Conservation (phyloP, 2,329 filamentous ascomycete genomes). For the Epicoccum nigrum region DNA sequence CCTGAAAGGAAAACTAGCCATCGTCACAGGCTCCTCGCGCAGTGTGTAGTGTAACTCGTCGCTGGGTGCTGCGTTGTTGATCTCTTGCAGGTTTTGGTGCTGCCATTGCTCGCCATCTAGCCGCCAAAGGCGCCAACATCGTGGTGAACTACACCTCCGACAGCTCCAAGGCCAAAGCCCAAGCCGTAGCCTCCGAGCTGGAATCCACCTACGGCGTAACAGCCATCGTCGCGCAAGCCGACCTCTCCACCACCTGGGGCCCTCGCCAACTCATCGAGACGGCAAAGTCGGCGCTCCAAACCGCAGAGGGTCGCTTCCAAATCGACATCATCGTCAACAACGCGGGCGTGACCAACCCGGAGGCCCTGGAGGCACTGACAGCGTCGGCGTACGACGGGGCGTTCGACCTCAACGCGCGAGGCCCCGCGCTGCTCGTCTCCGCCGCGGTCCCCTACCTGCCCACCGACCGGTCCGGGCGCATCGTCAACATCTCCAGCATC, state of each 20-base stretch:
- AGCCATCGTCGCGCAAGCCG: too few species aligned
- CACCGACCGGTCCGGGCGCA: background rate
- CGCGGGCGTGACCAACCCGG: too few species aligned
- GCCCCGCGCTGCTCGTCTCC: background rate
- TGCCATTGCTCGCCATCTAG: background rate
- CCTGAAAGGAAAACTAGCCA: background rate
- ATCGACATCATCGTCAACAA: too few species aligned
- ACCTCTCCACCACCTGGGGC: too few species aligned
- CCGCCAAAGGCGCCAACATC: background rate
- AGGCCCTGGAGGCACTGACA: too few species aligned
- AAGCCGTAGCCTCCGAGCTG: background rate
- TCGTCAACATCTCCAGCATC: background rate
- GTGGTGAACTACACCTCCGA: background rate
- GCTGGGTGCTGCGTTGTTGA: background rate
- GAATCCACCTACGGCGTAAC: too few species aligned
- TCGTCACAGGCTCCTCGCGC: background rate
- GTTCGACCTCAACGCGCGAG: background rate
- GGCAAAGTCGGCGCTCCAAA: too few species aligned
- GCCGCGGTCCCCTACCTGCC: background rate
- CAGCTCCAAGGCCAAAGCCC: background rate
- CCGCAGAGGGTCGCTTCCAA: too few species aligned
- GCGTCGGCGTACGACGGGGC: background rate
- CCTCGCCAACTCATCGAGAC: too few species aligned
- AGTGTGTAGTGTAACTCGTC: background rate
- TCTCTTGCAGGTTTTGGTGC: background rate